These are phyloP conservation scores for Capsicum chinense DNA, from an alignment of 257 asterid species.

Conservation along the genomic window DNA sequence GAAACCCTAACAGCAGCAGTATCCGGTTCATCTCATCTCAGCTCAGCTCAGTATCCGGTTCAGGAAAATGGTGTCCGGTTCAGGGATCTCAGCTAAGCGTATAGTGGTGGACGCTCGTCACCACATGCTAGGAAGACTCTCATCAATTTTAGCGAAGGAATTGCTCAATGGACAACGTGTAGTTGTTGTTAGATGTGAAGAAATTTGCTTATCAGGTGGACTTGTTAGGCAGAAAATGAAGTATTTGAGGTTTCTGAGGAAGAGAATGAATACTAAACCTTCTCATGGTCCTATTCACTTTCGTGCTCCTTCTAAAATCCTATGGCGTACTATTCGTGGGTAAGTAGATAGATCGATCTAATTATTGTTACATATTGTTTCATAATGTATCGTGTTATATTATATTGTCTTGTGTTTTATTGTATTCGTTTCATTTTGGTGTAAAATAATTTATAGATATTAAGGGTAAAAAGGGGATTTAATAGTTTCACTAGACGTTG, in stretches of 20 bases:
- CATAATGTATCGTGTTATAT: too few species aligned
- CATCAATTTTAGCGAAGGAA: neutral
- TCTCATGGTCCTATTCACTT: slow-evolving; percentile 27
- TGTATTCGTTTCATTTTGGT: too few species aligned
- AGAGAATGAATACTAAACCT: slow-evolving; percentile 19
- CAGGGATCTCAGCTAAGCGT: slow-evolving; percentile 8
- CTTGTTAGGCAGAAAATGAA: slow-evolving; percentile 29
- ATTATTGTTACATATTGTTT: too few species aligned
- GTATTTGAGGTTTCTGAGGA: slow-evolving; percentile 9
- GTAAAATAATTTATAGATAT: too few species aligned
- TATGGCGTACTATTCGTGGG: slow-evolving; percentile 27
- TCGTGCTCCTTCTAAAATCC: slow-evolving; percentile 28
- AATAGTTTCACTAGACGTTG: too few species aligned
- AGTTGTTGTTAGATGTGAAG: slow-evolving; percentile 9
- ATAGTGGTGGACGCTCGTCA: slow-evolving; percentile 27
- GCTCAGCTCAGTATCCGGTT: too few species aligned
- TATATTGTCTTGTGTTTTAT: too few species aligned
- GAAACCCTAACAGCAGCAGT: slow-evolving; percentile 24
- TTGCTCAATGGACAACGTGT: slow-evolving; percentile 8
- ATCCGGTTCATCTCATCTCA: too few species aligned
- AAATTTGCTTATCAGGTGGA: slow-evolving; percentile 17
- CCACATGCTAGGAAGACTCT: slow-evolving; percentile 25
- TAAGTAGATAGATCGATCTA: neutral
- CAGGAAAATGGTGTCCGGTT: slow-evolving; percentile 19
- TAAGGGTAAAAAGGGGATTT: too few species aligned